Percentiles rank a stretch among this genome's conserved stretches.
phyloP scores from a whole-genome alignment of 257 asterid species.

The Jasminum sambac region DNA sequence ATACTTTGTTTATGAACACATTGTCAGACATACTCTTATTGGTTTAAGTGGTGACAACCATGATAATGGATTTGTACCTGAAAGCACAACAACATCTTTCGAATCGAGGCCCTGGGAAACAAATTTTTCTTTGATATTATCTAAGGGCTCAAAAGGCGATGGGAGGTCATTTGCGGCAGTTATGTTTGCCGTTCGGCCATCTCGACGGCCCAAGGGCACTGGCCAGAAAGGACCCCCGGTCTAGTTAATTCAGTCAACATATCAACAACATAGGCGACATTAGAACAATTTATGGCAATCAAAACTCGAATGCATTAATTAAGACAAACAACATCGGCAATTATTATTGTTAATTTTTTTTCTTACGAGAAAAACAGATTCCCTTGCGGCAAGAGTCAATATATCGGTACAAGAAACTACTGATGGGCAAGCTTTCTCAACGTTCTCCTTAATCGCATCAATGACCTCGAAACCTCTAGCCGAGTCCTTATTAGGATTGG shows the following conservation, averaged over 20 bases:
- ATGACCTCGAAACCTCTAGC: slow-evolving; percentile 73
- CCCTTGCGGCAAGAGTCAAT: slow-evolving; percentile 66
- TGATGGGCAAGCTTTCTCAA: slow-evolving; percentile 73
- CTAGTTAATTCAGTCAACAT: slow-evolving; percentile 25
- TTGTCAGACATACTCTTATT: no score
- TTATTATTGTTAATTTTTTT: background rate
- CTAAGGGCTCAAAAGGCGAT: slow-evolving; percentile 59
- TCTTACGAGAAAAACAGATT: slow-evolving; percentile 59
- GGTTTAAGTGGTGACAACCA: background rate
- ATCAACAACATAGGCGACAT: background rate
- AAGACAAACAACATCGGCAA: background rate
- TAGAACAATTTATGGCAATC: background rate
- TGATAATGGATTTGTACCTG: slow-evolving; percentile 39
- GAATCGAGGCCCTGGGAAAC: slow-evolving; percentile 55
- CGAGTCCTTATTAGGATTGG: slow-evolving; percentile 52
- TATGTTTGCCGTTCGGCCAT: slow-evolving; percentile 59
- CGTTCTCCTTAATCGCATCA: slow-evolving; percentile 54
- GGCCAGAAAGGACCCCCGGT: slow-evolving; percentile 65
- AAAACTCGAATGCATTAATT: background rate
- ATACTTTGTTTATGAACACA: no score
- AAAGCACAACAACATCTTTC: slow-evolving; percentile 69
- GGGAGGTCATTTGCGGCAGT: slow-evolving; percentile 70
- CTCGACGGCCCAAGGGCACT: slow-evolving; percentile 69
- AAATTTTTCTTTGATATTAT: slow-evolving; percentile 62
- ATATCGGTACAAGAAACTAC: slow-evolving; percentile 76